These are phyloP conservation scores for Ajuga reptans DNA, from an alignment of 305 asterid species.

Conservation along the genomic window DNA sequence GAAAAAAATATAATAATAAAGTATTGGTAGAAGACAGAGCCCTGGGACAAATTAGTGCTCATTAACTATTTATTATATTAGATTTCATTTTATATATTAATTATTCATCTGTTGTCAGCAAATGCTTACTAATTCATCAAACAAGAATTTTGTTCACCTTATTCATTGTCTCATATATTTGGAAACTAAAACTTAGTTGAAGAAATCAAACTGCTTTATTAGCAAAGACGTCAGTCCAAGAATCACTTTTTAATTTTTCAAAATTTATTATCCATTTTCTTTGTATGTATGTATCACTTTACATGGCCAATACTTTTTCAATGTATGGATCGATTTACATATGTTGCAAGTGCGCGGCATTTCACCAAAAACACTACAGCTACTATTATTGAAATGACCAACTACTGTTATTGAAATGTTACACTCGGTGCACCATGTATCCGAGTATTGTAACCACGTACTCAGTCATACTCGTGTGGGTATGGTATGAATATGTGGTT, in stretches of 20 bases:
- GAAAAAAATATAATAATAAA: too few relatives aligned
- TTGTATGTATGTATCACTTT: neutral
- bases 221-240: neutral
- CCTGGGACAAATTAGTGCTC: too few relatives aligned
- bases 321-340: neutral
- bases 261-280: neutral
- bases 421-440: too few relatives aligned
- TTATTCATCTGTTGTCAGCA: neutral
- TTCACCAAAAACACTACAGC: constrained; percentile 13
- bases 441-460: too few relatives aligned
- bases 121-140: neutral
- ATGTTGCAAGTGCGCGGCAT: neutral
- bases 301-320: neutral
- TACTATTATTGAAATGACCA: too few relatives aligned
- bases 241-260: neutral
- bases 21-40: too few relatives aligned
- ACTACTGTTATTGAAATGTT: too few relatives aligned
- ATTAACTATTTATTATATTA: too few relatives aligned
- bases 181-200: neutral
- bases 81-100: too few relatives aligned
- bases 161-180: neutral
- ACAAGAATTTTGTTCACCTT: neutral
- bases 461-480: too few relatives aligned
- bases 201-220: neutral
- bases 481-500: too few relatives aligned